Evolutionary conservation across 768 basidiomycete species (phyloP).

Genomic region (Cystobasidium ongulense): DNA sequence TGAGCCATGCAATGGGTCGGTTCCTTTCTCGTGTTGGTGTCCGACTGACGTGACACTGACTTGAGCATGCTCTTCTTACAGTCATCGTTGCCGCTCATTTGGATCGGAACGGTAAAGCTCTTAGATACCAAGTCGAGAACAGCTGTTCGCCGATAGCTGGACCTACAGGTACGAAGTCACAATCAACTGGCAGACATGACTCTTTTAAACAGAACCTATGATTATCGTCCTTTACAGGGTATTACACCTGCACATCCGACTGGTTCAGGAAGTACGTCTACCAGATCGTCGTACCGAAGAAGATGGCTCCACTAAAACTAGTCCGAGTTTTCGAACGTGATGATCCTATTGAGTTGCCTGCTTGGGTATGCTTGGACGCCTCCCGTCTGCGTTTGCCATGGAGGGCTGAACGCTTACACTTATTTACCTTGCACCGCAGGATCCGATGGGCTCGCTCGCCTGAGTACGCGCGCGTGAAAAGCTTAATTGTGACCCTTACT

Average conservation of each 20-base stretch:
- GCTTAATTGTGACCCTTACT: too few species aligned
- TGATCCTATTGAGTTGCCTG: slow-evolving; percentile 61
- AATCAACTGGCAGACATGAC: too few species aligned
- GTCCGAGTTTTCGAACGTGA: slow-evolving; percentile 67
- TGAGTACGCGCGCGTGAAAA: not conserved
- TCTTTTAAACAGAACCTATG: too few species aligned
- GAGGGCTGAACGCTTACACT: too few species aligned
- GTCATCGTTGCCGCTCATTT: slow-evolving; percentile 88
- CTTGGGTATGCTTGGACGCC: slow-evolving; percentile 63
- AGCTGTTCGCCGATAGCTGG: slow-evolving; percentile 64
- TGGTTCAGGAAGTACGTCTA: slow-evolving; percentile 96
- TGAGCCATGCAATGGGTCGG: slow-evolving; percentile 70
- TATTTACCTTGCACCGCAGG: not conserved
- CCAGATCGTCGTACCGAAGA: slow-evolving; percentile 60
- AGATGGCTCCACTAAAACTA: slow-evolving; percentile 53
- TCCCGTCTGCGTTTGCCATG: not conserved
- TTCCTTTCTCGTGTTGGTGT: not conserved
- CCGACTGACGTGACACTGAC: slow-evolving; percentile 26
- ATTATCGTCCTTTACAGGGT: slow-evolving; percentile 1
- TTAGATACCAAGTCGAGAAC: slow-evolving; percentile 96
- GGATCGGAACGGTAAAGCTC: slow-evolving; percentile 61
- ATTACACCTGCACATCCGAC: slow-evolving; percentile 29
- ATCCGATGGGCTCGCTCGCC: slow-evolving; percentile 4
- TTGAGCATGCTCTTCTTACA: slow-evolving; percentile 49
- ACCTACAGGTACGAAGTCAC: slow-evolving; percentile 15